Evolutionary conservation across 345 rosid species (phyloP).

Genomic region (Firmiana major): DNA sequence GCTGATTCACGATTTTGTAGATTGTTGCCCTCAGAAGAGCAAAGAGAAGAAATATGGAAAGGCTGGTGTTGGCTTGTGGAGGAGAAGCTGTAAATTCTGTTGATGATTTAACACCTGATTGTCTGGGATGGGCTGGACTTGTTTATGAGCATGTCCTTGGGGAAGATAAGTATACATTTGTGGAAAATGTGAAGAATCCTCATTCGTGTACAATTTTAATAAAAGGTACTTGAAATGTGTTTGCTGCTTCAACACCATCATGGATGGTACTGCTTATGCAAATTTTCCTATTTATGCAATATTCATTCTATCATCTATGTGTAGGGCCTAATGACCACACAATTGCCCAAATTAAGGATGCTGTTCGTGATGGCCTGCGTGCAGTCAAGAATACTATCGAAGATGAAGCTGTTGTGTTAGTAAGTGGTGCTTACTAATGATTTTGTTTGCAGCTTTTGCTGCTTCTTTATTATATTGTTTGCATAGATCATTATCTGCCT

Average conservation of each 20-base stretch:
- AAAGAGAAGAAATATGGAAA: constrained; percentile 98
- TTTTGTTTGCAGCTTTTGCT: background rate
- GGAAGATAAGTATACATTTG: constrained; percentile 94
- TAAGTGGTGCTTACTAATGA: constrained; percentile 28
- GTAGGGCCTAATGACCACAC: constrained; percentile 97
- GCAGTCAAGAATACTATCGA: constrained; percentile 93
- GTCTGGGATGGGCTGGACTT: constrained; percentile 98
- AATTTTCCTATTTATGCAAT: background rate
- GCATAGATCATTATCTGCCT: background rate
- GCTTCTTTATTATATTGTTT: background rate
- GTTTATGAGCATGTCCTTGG: constrained; percentile 94
- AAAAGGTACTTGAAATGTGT: constrained; percentile 50
- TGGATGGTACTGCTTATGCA: background rate
- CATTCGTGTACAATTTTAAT: constrained; percentile 88
- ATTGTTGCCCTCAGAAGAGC: constrained; percentile 97
- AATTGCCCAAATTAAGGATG: constrained; percentile 96
- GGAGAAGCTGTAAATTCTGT: constrained; percentile 96
- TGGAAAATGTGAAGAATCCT: constrained; percentile 92
- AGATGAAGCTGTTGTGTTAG: constrained; percentile 88
- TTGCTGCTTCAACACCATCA: background rate
- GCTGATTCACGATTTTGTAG: constrained; percentile 34
- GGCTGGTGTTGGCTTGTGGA: constrained; percentile 91
- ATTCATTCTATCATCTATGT: background rate
- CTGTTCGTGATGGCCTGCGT: constrained; percentile 93
- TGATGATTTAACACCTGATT: constrained; percentile 77